A percentile compares a stretch with the other conserved stretches of the same genome.
Conservation (phyloP, 2,329 filamentous ascomycete genomes). For the Annulohypoxylon truncatum region DNA sequence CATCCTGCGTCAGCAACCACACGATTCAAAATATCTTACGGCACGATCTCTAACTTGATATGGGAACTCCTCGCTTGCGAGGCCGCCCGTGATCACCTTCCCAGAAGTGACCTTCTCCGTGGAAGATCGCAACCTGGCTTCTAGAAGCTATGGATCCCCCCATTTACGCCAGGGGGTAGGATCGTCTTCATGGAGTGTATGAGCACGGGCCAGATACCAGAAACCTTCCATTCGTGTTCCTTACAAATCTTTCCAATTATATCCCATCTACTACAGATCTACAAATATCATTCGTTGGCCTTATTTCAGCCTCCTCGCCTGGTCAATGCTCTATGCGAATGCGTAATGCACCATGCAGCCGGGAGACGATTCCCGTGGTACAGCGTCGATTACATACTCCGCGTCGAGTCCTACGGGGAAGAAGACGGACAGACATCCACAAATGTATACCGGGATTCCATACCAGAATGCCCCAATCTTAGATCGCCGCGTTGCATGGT, state of each 20-base stretch:
- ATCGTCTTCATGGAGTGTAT: slow-evolving; percentile 8
- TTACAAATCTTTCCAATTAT: slow-evolving; percentile 41
- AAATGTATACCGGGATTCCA: neutral
- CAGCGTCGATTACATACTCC: slow-evolving; percentile 19
- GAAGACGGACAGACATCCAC: neutral
- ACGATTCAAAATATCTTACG: neutral
- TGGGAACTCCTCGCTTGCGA: slow-evolving; percentile 2
- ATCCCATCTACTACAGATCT: slow-evolving; percentile 21
- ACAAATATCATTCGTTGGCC: slow-evolving; percentile 22
- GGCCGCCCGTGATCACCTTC: slow-evolving; percentile 27
- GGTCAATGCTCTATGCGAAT: slow-evolving; percentile 19
- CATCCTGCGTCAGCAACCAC: slow-evolving; percentile 35
- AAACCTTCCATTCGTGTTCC: slow-evolving; percentile 12
- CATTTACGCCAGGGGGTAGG: slow-evolving; percentile 5
- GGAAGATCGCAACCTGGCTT: slow-evolving; percentile 9
- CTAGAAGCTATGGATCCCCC: slow-evolving; percentile 4
- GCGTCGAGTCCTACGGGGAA: neutral
- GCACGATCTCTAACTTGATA: neutral
- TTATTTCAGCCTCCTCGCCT: slow-evolving; percentile 36
- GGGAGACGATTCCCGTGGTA: slow-evolving; percentile 24
- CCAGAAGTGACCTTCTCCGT: neutral
- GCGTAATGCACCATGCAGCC: slow-evolving; percentile 18
- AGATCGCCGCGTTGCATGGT: slow-evolving; percentile 10
- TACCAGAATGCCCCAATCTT: slow-evolving; percentile 5
- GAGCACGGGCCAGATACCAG: slow-evolving; percentile 17